Percentiles rank a stretch among this genome's conserved stretches.
Evolutionary conservation across 2,329 filamentous ascomycete genomes (phyloP).

Genomic region (Fusarium aywerte): DNA sequence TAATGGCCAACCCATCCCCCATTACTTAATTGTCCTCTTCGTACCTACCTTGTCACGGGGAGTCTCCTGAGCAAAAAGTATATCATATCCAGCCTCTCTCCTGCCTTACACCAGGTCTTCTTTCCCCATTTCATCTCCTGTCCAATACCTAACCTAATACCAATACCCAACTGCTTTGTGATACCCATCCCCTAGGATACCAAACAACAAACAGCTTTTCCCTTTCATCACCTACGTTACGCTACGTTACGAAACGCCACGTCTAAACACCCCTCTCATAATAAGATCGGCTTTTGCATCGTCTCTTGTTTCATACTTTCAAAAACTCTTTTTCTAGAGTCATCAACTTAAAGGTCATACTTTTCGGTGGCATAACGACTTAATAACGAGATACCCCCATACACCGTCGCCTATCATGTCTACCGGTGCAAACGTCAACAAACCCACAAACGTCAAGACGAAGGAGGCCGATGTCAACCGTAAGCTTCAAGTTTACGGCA

Average conservation of each 20-base stretch:
- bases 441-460: constrained; percentile 75
- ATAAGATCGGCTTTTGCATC: constrained; percentile 22
- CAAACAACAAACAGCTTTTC: constrained; percentile 35
- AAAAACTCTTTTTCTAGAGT: constrained; percentile 15
- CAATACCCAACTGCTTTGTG: constrained; percentile 40
- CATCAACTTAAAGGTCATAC: constrained; percentile 2
- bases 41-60: constrained; percentile 35
- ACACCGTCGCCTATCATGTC: constrained; percentile 49
- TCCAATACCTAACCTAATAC: constrained; percentile 38
- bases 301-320: constrained; percentile 6
- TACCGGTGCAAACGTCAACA: constrained; percentile 69
- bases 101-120: constrained; percentile 1
- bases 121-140: constrained; percentile 29
- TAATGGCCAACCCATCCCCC: constrained; percentile 7
- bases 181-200: constrained; percentile 47
- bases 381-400: constrained; percentile 33
- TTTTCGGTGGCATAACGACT: constrained; percentile 18
- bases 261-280: constrained; percentile 5
- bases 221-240: constrained; percentile 21
- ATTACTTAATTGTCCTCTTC: constrained; percentile 12
- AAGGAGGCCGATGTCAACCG: constrained; percentile 90
- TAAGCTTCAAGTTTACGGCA: constrained; percentile 96
- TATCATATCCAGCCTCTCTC: constrained; percentile 44
- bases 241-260: constrained; percentile 8
- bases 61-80: constrained; percentile 33